Percentiles rank a stretch among this genome's conserved stretches.
Conservation (phyloP, 2,329 filamentous ascomycete genomes). For the Hymenoscyphus fructigenus region DNA sequence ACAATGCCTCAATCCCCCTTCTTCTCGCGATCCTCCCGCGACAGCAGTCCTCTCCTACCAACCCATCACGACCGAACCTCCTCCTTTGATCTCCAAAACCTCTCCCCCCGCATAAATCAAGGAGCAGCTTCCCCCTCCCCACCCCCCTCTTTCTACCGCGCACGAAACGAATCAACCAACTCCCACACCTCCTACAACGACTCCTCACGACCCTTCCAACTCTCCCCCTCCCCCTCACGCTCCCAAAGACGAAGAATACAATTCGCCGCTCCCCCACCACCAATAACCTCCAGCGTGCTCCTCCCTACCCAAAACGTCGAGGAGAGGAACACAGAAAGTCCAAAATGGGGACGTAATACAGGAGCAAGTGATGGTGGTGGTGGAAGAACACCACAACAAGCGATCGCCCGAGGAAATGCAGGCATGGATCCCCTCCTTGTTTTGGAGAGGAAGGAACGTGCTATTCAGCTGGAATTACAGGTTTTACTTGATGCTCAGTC, state of each 20-base stretch:
- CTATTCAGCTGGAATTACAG: constrained; percentile 58
- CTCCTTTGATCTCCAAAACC: constrained; percentile 25
- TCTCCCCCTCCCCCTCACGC: constrained; percentile 19
- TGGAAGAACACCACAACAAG: constrained; percentile 6
- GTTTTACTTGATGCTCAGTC: constrained; percentile 58
- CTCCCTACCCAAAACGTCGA: background rate
- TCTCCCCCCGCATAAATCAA: constrained; percentile 23
- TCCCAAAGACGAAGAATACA: constrained; percentile 27
- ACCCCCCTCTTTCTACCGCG: constrained; percentile 31
- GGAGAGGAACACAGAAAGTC: background rate
- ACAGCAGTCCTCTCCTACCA: constrained; percentile 27
- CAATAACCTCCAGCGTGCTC: constrained; percentile 29
- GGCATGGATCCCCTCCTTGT: constrained; percentile 38
- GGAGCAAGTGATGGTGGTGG: background rate
- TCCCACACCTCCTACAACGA: background rate
- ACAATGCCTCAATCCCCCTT: constrained; percentile 30
- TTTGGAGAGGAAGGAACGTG: constrained; percentile 48
- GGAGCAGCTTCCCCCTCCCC: constrained; percentile 25
- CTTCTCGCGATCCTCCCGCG: constrained; percentile 26
- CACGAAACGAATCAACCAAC: background rate
- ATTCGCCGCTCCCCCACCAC: constrained; percentile 34
- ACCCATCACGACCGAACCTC: constrained; percentile 19
- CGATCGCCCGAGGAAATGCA: constrained; percentile 19
- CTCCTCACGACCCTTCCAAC: constrained; percentile 2
- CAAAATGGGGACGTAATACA: background rate